Evolutionary conservation across 106 monocot species (phyloP).

Genomic region (Apostasia ramifera): DNA sequence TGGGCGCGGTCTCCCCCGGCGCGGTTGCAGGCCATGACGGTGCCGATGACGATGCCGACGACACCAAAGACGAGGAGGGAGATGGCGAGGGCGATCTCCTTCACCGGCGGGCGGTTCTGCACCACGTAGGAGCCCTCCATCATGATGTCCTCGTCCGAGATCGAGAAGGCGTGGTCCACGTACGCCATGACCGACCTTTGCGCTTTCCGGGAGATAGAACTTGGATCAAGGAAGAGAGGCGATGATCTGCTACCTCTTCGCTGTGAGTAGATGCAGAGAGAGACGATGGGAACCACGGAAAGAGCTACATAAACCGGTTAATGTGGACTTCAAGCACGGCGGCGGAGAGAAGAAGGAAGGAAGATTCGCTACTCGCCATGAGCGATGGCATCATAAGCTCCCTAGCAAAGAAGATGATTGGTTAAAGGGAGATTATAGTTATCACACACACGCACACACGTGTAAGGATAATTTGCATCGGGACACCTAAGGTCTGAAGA

Average conservation of each 20-base stretch:
- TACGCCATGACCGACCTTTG: conserved; percentile 42
- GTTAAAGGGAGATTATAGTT: no score
- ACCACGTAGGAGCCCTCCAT: conserved; percentile 31
- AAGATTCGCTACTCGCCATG: no score
- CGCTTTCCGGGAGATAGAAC: neutral
- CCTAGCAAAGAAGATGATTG: no score
- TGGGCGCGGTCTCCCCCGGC: conserved; percentile 64
- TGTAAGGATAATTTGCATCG: no score
- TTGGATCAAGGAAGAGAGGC: no score
- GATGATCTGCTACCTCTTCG: neutral
- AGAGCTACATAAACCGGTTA: no score
- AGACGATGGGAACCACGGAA: no score
- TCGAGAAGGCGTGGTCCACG: conserved; percentile 81
- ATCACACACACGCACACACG: no score
- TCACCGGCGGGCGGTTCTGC: conserved; percentile 52
- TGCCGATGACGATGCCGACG: conserved; percentile 43
- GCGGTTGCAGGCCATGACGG: conserved; percentile 44
- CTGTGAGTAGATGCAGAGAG: neutral
- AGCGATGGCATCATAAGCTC: no score
- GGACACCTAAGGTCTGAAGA: no score
- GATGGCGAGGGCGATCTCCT: conserved; percentile 62
- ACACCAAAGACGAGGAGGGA: conserved; percentile 59
- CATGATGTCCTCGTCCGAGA: conserved; percentile 75
- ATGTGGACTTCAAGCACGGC: no score
- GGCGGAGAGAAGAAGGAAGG: no score